Conservation (phyloP, 306 rosid genomes). For the Trichosanthes cucumerina region DNA sequence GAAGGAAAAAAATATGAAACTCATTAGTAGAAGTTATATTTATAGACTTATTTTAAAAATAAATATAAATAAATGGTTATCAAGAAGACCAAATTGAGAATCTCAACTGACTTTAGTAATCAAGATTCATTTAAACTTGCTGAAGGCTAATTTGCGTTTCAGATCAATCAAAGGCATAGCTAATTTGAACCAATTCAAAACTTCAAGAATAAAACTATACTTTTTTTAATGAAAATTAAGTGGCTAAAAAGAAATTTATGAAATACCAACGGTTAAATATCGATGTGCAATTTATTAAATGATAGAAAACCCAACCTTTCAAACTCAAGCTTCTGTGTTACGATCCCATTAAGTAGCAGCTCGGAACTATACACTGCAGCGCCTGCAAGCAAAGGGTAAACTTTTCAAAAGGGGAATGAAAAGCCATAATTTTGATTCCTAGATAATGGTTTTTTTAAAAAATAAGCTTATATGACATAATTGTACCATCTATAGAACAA, state of each 20-base stretch:
- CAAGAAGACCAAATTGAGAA: no score
- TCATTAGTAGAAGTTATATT: no score
- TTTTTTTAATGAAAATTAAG: background rate
- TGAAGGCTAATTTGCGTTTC: background rate
- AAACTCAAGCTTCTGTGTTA: constrained; percentile 80
- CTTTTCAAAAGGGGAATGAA: background rate
- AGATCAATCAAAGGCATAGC: background rate
- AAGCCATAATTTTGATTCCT: background rate
- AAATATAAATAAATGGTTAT: no score
- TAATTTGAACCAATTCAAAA: background rate
- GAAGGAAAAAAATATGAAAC: no score
- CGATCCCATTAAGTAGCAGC: constrained; percentile 83
- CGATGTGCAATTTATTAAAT: background rate
- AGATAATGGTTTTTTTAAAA: background rate
- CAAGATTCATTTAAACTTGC: background rate
- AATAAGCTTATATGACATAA: no score
- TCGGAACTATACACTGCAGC: constrained; percentile 71
- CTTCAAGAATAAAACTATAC: background rate
- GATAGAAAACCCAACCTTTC: constrained; percentile 39
- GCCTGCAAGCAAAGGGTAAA: constrained; percentile 42
- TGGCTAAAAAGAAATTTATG: background rate
- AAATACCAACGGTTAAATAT: background rate
- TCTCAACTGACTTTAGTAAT: background rate
- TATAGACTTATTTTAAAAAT: no score
- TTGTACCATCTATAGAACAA: no score